Base-by-base conservation (phyloP, 768 basidiomycete species). In the Suillus brevipes region DNA sequence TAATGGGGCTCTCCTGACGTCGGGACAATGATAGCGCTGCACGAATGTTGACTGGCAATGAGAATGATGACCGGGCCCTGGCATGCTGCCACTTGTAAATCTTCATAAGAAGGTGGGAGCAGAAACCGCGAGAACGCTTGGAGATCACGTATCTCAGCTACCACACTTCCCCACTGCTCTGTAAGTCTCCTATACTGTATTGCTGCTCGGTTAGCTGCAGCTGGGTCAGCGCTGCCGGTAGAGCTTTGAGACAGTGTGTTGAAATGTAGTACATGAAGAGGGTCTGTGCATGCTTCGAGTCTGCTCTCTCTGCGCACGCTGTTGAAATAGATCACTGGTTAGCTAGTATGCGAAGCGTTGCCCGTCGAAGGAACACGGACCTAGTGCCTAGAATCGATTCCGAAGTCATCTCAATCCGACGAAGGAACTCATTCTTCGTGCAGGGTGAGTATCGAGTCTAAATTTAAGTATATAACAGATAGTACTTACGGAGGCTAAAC, bases 301-400 rank as follows among this genome's bases (percentile, higher is more conserved):
- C 73, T 73, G 66, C n/a, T 63, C n/a, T 63, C 83, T 87, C 60
- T 85, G 84, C 7, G 89, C 70, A 31, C 88, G 85, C 68, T 89
- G 88, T 88, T 1, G 95, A 88, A 20, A 99, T 84, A 0, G 90
- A 91, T 0, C 95, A 94, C 60, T 90, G 87, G 72, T 97, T 97
- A 72, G 96, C 69, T 69, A 28, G 28, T 28, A 95, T 82, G 58
- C 88, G 86, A 59, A 91, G 85, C 58, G 84, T 86, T 5, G 86
- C 85, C 20, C 88, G 85, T 38, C 89, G 90, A 47, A 97, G 78
- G 68, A 98, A 77, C 47, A 78, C 78, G 1, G 83, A 77, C 83
- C 97, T 88, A 0, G 96, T 97, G 0, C 84, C 73, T 1, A 85
- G 74, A 34, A 89, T 80, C 20, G 83, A 78, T 0, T 90, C 70